A percentile compares a stretch with the other conserved stretches of the same genome.
Conservation (phyloP, 768 basidiomycete genomes). For the Russula sp. region DNA sequence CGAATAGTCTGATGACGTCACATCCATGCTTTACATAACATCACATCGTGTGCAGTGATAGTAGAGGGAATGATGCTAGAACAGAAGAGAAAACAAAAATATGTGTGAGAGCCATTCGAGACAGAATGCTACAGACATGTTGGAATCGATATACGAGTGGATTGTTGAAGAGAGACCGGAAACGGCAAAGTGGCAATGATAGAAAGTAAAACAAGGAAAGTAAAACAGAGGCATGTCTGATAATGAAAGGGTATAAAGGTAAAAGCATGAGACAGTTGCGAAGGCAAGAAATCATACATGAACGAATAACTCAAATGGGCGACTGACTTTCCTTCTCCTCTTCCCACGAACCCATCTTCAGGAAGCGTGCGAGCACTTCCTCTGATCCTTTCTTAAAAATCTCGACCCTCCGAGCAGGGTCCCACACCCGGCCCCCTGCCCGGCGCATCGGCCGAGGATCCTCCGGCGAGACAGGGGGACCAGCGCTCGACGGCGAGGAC, state of each 20-base stretch:
- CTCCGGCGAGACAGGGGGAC: constrained; percentile 43
- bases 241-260: constrained; percentile 22
- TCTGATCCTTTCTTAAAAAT: constrained; percentile 84
- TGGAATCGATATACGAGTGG: constrained; percentile 2
- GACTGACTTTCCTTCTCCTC: constrained; percentile 36
- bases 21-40: neutral
- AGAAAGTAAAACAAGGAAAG: neutral
- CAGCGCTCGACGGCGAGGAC: constrained; percentile 51
- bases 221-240: constrained; percentile 5
- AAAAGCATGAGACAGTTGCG: neutral
- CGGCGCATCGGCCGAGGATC: constrained; percentile 33
- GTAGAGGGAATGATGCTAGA: neutral
- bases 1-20: constrained; percentile 1
- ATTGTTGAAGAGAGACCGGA: neutral
- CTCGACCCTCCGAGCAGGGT: constrained; percentile 80
- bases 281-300: constrained; percentile 12
- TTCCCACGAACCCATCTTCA: constrained; percentile 73
- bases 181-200: neutral
- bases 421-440: constrained; percentile 64
- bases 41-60: neutral
- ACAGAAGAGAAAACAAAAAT: neutral
- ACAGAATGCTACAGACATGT: constrained; percentile 12
- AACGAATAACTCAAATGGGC: constrained; percentile 20
- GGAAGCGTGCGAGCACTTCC: constrained; percentile 76
- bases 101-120: neutral